Evolutionary conservation across 1,284 basidiomycete genomes (phyloP).

Genomic region (Leccinum pachyderme): DNA sequence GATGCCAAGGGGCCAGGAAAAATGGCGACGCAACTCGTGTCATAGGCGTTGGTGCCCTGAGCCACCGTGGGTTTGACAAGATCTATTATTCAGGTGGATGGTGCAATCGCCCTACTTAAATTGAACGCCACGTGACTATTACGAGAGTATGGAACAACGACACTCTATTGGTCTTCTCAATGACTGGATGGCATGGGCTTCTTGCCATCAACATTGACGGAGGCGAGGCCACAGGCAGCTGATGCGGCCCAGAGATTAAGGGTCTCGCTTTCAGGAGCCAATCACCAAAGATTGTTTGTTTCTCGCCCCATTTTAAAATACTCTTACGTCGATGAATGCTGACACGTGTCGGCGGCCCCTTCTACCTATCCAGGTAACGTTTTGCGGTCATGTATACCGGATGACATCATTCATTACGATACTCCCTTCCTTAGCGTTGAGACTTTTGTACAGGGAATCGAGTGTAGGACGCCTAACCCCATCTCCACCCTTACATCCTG

Average conservation of each 20-base stretch:
- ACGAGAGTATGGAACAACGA: background rate
- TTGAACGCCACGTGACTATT: background rate
- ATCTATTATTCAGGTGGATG: background rate
- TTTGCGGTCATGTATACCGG: background rate
- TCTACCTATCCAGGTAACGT: background rate
- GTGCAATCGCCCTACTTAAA: background rate
- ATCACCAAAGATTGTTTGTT: background rate
- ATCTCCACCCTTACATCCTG: background rate
- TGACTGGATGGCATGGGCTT: background rate
- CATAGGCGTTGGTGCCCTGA: background rate
- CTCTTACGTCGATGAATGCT: background rate
- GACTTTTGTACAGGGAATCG: background rate
- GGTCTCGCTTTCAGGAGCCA: background rate
- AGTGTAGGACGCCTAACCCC: background rate
- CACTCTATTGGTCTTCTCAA: background rate
- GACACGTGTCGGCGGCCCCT: background rate
- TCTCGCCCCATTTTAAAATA: background rate
- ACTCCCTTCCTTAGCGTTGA: background rate
- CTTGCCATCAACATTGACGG: background rate
- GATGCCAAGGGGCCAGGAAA: background rate
- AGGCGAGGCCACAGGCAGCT: background rate
- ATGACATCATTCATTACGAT: slow-evolving; percentile 2
- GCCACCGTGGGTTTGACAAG: background rate
- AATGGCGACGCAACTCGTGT: background rate
- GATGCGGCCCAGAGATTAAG: background rate